These are phyloP conservation scores for Fusarium sp. DNA, from an alignment of 2,329 filamentous ascomycete genomes.

Conservation along the genomic window DNA sequence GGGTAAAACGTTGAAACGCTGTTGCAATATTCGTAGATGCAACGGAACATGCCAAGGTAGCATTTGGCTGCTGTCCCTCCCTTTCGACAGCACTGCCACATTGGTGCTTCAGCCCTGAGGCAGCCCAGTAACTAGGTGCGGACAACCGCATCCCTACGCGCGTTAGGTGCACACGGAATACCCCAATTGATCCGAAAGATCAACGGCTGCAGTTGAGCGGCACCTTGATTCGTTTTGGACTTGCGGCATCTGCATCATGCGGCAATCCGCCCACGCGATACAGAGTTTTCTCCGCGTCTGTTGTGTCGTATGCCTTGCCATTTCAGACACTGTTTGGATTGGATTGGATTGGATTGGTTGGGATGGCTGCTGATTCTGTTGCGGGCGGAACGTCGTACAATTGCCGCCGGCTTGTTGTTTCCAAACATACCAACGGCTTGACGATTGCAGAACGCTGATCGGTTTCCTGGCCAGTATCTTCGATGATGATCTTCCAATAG, in stretches of 20 bases:
- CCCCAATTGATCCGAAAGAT: conserved; percentile 42
- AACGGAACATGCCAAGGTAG: conserved; percentile 18
- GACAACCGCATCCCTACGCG: conserved; percentile 22
- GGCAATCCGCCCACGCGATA: conserved; percentile 28
- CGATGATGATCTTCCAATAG: conserved; percentile 11
- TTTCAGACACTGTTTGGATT: conserved; percentile 21
- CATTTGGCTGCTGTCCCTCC: conserved; percentile 27
- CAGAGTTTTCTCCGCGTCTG: conserved; percentile 33
- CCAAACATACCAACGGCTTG: conserved; percentile 12
- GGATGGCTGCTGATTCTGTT: conserved; percentile 7
- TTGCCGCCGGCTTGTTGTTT: conserved; percentile 14
- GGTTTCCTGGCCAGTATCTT: conserved; percentile 8
- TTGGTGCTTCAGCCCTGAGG: conserved; percentile 34
- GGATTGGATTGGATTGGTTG: too few relatives aligned
- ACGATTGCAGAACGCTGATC: conserved; percentile 18
- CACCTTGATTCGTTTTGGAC: conserved; percentile 37
- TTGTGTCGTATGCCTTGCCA: conserved; percentile 16
- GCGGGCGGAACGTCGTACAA: conserved; percentile 21
- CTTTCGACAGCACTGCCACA: conserved; percentile 35
- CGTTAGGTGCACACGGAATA: conserved; percentile 31
- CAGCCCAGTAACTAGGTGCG: conserved; percentile 18
- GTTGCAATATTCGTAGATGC: conserved; percentile 11
- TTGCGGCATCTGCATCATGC: conserved; percentile 38
- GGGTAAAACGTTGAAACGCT: conserved; percentile 13
- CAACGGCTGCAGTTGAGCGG: conserved; percentile 30